A percentile compares a stretch with the other conserved stretches of the same genome.
These are phyloP conservation scores for Phylloporus arenicola DNA, from an alignment of 768 basidiomycete genomes.

Conservation along the genomic window DNA sequence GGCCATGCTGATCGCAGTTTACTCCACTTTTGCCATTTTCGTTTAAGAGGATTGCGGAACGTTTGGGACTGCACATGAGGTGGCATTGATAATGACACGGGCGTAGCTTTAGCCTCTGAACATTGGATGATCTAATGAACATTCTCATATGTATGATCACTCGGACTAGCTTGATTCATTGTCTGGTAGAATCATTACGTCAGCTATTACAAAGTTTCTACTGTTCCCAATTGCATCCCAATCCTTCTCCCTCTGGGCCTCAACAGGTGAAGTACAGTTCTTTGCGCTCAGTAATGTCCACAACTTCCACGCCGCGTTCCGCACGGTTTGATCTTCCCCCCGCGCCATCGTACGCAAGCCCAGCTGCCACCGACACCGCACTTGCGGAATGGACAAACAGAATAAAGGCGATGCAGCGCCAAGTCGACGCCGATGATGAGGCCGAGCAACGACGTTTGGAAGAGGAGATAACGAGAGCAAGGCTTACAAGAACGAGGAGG, in stretches of 20 bases:
- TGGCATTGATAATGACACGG: not conserved
- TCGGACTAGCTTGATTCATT: not conserved
- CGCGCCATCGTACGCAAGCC: conserved; percentile 19
- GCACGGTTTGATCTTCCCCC: conserved; percentile 37
- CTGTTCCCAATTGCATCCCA: not conserved
- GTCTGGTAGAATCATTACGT: conserved; percentile 10
- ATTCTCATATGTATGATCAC: not conserved
- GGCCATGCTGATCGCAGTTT: conserved; percentile 29
- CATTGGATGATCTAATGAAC: conserved; percentile 1
- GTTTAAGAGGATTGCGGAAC: conserved; percentile 17
- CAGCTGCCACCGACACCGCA: conserved; percentile 46
- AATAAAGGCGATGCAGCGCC: conserved; percentile 74
- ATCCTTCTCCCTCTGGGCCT: not conserved
- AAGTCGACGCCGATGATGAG: conserved; percentile 78
- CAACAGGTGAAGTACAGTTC: not conserved
- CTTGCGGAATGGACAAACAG: conserved; percentile 79
- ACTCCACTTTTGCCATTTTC: conserved; percentile 32
- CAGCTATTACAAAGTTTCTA: conserved; percentile 10
- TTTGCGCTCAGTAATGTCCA: conserved; percentile 21
- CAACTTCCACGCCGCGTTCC: conserved; percentile 25
- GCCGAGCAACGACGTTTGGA: conserved; percentile 65
- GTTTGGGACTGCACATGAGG: not conserved
- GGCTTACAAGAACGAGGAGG: conserved; percentile 42
- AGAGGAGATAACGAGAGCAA: conserved; percentile 46
- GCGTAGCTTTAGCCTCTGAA: not conserved